Conservation (phyloP, 495 filamentous ascomycete species). For the Echria macrotheca region DNA sequence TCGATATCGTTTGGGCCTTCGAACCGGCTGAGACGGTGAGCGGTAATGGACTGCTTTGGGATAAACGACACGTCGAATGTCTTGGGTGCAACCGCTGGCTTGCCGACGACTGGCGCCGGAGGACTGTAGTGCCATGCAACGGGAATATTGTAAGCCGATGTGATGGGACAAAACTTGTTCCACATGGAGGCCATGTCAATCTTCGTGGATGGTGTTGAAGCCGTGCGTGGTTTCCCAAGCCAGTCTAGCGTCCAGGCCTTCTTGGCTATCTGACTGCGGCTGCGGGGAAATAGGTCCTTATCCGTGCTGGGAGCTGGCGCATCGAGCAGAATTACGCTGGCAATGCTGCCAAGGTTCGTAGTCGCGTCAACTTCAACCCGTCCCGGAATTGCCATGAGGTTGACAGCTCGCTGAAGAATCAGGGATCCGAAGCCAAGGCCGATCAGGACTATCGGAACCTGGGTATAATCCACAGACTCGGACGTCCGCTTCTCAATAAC, state of each 20-base stretch:
- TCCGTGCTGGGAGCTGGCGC: slow-evolving; percentile 7
- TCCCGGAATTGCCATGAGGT: no score
- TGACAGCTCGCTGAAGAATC: slow-evolving; percentile 8
- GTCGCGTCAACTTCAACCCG: no score
- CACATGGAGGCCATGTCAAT: slow-evolving; percentile 11
- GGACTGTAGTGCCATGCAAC: slow-evolving; percentile 10
- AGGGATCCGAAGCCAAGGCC: slow-evolving; percentile 14
- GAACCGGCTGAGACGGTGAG: slow-evolving; percentile 16
- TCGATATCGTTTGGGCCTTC: slow-evolving; percentile 14
- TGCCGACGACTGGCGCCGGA: background rate
- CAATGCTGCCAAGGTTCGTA: slow-evolving; percentile 5
- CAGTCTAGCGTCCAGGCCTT: slow-evolving; percentile 16
- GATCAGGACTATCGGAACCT: slow-evolving; percentile 10
- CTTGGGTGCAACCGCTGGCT: slow-evolving; percentile 3
- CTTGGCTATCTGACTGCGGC: slow-evolving; percentile 13
- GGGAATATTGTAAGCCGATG: background rate
- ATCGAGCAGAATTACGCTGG: slow-evolving; percentile 11
- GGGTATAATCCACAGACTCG: slow-evolving; percentile 8
- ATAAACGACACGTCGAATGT: background rate
- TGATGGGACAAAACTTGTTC: slow-evolving; percentile 1
- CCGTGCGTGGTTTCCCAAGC: slow-evolving; percentile 5
- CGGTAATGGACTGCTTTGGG: slow-evolving; percentile 9
- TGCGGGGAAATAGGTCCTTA: slow-evolving; percentile 5
- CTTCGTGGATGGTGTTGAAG: slow-evolving; percentile 1
- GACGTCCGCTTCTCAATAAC: slow-evolving; percentile 7